Base-by-base conservation (phyloP, 164 flowering plant species). In the Piper betle region DNA sequence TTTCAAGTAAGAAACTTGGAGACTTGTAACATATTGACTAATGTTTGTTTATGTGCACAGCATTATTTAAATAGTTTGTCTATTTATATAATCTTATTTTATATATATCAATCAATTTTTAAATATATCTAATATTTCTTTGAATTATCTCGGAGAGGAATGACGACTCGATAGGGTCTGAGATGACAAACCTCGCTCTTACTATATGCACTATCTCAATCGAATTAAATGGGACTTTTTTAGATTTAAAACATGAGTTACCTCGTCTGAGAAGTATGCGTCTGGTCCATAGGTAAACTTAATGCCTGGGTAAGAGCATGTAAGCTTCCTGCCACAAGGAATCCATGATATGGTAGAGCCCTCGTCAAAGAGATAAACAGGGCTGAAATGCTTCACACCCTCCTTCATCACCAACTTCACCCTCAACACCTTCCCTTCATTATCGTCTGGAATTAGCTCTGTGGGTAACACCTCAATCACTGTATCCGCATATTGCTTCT, bases 291-390 rank as follows among this genome's bases (percentile, higher is more conserved):
- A 93, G 69, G 62, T 4, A 77, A 93, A 90, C 41, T 84, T 86
- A 86, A 93, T 90, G 71, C 97, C 98, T 39, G 98, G 98, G 79
- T 93, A 93, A 6, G 98, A 93, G 72, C 98, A 93, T 8, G 97
- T 87, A 61, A 93, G 80, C 75, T 93, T 93, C 63, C 98, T 77
- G 20, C 98, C 98, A 65, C 98, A 90, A 0, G 98, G 98, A 5
- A 93, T 86, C 98, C 98, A 93, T n/a, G 87, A 79, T 48, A 93
- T 80, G 59, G 91, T 83, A 46, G 97, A 93, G 64, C 98, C 98
- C 73, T 90, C 98, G 64, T 93, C 98, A 60, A 93, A 93, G 60
- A 93, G 71, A 80, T 93, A 93, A 59, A 86, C 96, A 0, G 98
- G 97, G 74, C 64, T 87, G 82, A 93, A 93, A 39, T 60, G 64